phyloP scores from a whole-genome alignment of 768 basidiomycete genomes.

The Nidula microcarpa region DNA sequence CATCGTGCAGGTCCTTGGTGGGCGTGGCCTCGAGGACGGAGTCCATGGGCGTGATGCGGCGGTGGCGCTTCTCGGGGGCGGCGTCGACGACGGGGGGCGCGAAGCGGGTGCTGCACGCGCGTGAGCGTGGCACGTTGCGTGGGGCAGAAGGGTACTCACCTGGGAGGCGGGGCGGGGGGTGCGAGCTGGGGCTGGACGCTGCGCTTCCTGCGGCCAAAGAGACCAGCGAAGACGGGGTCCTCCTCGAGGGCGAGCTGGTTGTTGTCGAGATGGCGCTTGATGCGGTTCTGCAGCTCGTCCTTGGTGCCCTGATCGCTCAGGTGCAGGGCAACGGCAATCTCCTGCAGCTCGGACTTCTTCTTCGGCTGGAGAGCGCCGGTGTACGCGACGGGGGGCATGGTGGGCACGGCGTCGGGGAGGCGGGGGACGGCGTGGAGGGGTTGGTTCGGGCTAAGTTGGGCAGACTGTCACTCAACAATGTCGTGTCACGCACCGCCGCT shows the following conservation, averaged over 20 bases:
- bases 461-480: no score
- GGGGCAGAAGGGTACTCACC: no score
- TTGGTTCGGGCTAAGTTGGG: no score
- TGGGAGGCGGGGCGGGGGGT: conserved; percentile 2
- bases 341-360: conserved; percentile 66
- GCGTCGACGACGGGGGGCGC: background rate
- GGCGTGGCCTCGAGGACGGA: conserved; percentile 47
- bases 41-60: conserved; percentile 28
- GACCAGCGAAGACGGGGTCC: conserved; percentile 52
- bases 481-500: no score
- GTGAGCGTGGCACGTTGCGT: no score
- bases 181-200: conserved; percentile 35
- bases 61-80: conserved; percentile 14
- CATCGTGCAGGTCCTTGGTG: conserved; percentile 42
- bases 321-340: conserved; percentile 51
- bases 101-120: conserved; percentile 3
- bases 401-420: conserved; percentile 6
- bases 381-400: conserved; percentile 42
- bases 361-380: conserved; percentile 57
- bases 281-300: conserved; percentile 58
- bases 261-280: conserved; percentile 58
- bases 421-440: background rate
- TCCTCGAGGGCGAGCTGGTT: conserved; percentile 54
- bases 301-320: conserved; percentile 57
- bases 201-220: conserved; percentile 43